Base-by-base conservation (phyloP, 805 yeast genomes). In the Cyberlindnera veronae region DNA sequence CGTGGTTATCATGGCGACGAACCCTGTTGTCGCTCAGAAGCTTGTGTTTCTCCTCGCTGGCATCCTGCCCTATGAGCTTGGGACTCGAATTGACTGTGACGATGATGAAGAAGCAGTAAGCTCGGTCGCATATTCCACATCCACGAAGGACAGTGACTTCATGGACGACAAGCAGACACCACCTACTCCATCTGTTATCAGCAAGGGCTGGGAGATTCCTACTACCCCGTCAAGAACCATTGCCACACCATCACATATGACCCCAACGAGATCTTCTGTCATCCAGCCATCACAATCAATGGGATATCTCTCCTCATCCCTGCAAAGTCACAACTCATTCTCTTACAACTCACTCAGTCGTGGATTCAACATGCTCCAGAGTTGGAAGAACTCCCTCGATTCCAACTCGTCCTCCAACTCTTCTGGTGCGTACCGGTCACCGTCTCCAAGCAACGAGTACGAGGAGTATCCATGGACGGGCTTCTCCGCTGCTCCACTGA, bases 21-120 rank as follows among this genome's bases (percentile, higher is more conserved):
- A 78, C 51, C 76, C 79, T 26, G 72, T 72, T 7, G 79, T 78
- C 9, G 81, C 83, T 2, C 79, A 77, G 49, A 77, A 77, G 51
- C 59, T 78, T 39, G 62, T 77, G 0, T 77, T 76, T 41, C 71
- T 78, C 7, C 46, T 78, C 8, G 68, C 76, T 38, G 82, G 77
- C 0, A 42, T 78, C 19, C 56, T 78, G 14, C 71, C 76, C 26
- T 67, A 58, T 18, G 53, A 60, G n/a, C 8, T 48, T 53, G 32
- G 42, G 49, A 3, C 53, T 58, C 6, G 37, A 38, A 12, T 23
- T 52, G 51, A 51, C 26, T 21, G 10, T 12, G 36, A 26, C n/a
- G n/a, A n/a, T n/a, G n/a, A n/a, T n/a, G n/a, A n/a, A n/a, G n/a
- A n/a, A n/a, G n/a, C n/a, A n/a, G n/a, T n/a, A n/a, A n/a, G n/a